phyloP scores from a whole-genome alignment of 371 early-diverging fungal genomes.

The Mucor sp. region DNA sequence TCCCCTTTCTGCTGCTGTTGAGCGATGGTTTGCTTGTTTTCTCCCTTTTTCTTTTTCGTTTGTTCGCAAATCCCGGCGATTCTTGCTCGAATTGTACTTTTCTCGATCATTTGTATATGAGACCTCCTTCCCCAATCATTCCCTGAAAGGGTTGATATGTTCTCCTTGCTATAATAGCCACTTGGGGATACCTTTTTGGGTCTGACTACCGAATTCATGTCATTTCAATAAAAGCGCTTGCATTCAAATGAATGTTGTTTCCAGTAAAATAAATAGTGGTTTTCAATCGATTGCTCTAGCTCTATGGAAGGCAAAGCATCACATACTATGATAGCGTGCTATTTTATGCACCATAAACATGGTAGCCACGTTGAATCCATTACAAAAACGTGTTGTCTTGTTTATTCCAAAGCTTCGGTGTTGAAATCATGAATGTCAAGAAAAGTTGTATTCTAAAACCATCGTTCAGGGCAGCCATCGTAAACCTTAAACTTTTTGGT shows the following conservation, averaged over 20 bases:
- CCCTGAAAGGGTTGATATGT: not conserved
- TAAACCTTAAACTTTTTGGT: not conserved
- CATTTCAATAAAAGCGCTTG: not conserved
- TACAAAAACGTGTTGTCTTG: not conserved
- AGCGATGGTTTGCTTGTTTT: not conserved
- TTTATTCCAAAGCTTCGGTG: not conserved
- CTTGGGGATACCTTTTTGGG: conserved; percentile 6
- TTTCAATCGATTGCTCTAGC: too few species aligned
- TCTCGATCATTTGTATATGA: not conserved
- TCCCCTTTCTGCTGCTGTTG: not conserved
- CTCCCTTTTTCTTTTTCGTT: not conserved
- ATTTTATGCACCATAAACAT: not conserved
- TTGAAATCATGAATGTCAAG: not conserved
- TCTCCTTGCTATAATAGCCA: not conserved
- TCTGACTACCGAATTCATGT: not conserved
- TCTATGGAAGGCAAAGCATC: too few species aligned
- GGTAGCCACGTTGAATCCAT: not conserved
- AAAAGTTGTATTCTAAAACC: not conserved
- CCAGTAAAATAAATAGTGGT: not conserved
- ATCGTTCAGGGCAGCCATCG: not conserved
- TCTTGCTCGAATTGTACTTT: not conserved
- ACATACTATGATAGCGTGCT: not conserved
- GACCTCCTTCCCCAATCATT: not conserved
- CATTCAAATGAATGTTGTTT: not conserved
- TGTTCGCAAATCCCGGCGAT: not conserved